A percentile compares a stretch with the other conserved stretches of the same genome.
Evolutionary conservation across 2,329 filamentous ascomycete species (phyloP).

Genomic region (Dactylellina leptospora): DNA sequence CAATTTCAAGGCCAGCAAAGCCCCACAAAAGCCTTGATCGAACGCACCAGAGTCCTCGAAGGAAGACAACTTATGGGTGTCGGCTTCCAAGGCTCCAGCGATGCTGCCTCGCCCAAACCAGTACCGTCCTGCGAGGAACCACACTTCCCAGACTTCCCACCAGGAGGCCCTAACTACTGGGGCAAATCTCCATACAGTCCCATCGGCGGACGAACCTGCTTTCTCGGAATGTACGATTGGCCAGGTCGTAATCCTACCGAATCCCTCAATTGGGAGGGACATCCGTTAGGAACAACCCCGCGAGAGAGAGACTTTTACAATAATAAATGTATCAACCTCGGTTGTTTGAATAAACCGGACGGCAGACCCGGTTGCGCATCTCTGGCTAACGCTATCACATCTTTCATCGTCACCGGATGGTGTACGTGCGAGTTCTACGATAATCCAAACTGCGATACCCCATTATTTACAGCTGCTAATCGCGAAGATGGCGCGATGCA

Average conservation of each 20-base stretch:
- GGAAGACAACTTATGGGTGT: neutral
- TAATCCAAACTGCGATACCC: neutral
- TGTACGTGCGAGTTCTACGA: slow-evolving; percentile 30
- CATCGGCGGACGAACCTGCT: neutral
- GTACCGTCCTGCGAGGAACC: neutral
- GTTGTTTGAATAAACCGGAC: neutral
- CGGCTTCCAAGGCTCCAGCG: neutral
- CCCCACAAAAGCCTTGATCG: neutral
- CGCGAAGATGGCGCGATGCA: neutral
- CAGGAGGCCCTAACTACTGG: neutral
- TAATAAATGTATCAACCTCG: neutral
- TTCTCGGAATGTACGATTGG: neutral
- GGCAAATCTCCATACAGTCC: neutral
- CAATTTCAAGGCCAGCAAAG: too few relatives aligned
- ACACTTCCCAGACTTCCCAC: neutral
- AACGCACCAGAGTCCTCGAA: too few relatives aligned
- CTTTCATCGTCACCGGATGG: slow-evolving; percentile 16
- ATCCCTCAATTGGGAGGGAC: neutral
- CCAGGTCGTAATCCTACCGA: neutral
- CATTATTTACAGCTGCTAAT: slow-evolving; percentile 15
- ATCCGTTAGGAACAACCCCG: neutral
- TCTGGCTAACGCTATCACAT: neutral
- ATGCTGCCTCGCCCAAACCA: neutral
- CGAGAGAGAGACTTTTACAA: neutral
- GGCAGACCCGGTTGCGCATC: neutral